phyloP scores from a whole-genome alignment of 129 eudicot genomes.

The Arctium minus region DNA sequence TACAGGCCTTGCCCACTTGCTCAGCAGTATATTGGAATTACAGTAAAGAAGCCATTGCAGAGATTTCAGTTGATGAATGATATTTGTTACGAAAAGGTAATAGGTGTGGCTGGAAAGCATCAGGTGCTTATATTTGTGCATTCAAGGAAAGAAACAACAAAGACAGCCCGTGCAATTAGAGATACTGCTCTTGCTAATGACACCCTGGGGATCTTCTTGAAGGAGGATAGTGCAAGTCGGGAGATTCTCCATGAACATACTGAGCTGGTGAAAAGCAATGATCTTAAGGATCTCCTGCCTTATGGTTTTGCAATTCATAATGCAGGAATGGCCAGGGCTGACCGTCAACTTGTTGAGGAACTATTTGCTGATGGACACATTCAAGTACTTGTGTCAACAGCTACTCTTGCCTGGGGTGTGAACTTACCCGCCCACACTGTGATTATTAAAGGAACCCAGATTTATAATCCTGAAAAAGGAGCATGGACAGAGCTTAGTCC shows the following conservation, averaged over 20 bases:
- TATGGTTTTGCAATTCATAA: constrained; percentile 93
- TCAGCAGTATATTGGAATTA: constrained; percentile 89
- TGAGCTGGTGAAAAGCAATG: constrained; percentile 80
- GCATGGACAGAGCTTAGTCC: constrained; percentile 98
- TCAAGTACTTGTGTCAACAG: constrained; percentile 91
- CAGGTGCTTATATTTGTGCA: constrained; percentile 91
- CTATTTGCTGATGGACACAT: constrained; percentile 77
- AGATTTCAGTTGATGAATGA: constrained; percentile 94
- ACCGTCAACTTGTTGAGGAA: constrained; percentile 82
- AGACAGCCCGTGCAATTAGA: constrained; percentile 86
- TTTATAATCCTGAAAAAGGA: constrained; percentile 94
- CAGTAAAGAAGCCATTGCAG: constrained; percentile 89
- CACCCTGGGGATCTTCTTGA: constrained; percentile 65
- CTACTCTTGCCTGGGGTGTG: constrained; percentile 98
- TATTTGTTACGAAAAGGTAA: constrained; percentile 82
- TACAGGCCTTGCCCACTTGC: constrained; percentile 93
- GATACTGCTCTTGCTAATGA: constrained; percentile 86
- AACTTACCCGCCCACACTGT: constrained; percentile 92
- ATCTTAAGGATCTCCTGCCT: constrained; percentile 80
- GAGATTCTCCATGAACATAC: constrained; percentile 76
- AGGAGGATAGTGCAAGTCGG: constrained; percentile 85
- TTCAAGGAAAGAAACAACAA: constrained; percentile 88
- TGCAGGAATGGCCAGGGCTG: constrained; percentile 90
- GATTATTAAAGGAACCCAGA: constrained; percentile 92
- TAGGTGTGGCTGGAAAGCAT: constrained; percentile 71